Base-by-base conservation (phyloP, 129 eudicot species). In the Erigeron canadensis region DNA sequence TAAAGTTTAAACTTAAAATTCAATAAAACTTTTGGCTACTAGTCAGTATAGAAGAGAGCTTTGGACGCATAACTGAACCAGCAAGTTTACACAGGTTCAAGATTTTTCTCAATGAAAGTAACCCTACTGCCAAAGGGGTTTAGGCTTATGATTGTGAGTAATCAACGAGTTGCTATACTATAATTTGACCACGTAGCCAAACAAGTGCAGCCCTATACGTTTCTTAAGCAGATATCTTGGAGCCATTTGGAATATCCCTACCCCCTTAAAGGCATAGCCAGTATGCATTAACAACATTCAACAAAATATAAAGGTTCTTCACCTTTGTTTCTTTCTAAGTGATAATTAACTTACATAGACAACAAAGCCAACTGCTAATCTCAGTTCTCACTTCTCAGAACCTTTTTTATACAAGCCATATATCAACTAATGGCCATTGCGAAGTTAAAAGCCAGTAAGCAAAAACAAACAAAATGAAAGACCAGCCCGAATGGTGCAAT, bases 221-320 rank as follows among this genome's bases (percentile, higher is more conserved):
- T 19, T 34, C 65, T 10, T 12, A 9, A 28, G 13, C 19, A 60
- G 17, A 28, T 11, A 54, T 54, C 19, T 41, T 1, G 15, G 37
- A 70, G 38, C 53, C 50, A 34, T 54, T 40, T 18, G 12, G 34
- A 60, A 13, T 22, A 60, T 12, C 43, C 42, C 44, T 60, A 5
- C 44, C 21, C 65, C 22, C 22, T 28, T 60, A 5, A 60, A 60
- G 4, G 65, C 74, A 69, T 69, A 68, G 44, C 16, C 50, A n/a
- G 12, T 69, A 16, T 17, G 63, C 63, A 12, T 37, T 21, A 10
- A 51, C 71, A 66, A 46, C 34, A 38, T 53, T 53, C 18, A 56
- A 21, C 38, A 12, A 42, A 41, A 42, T 4, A 5, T 69, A 0
- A 9, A 53, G 5, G 38, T 9, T 69, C 37, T 38, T 4, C 17